Evolutionary conservation across 2,329 filamentous ascomycete genomes (phyloP), one percentile per base, ranked within the genome.

Genomic region (Fusarium scirpi): DNA sequence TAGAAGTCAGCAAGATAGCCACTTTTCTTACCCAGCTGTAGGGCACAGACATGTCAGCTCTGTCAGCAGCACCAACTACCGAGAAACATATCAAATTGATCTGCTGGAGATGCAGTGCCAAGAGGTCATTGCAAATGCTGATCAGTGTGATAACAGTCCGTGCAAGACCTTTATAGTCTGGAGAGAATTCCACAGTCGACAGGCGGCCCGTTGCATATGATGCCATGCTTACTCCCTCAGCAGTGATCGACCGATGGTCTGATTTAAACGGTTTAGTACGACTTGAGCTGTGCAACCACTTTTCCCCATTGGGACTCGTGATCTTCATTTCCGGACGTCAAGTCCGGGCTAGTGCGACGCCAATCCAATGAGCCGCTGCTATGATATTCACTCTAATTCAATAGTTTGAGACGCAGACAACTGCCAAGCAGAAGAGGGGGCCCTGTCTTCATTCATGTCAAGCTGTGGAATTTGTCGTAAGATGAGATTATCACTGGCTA

Each of bases 281-380:
- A 67, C 40, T 7, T 18, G 25, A 55, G 40, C n/a, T 18, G 29
- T 41, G 44, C 20, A 34, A 43, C 49, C 44, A 27, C 55, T 24
- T 62, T 67, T 62, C 55, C 58, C 2, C 8, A 29, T 62, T 43
- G 11, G 62, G 48, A 11, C 24, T 20, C 15, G 32, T 62, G 44
- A 66, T 62, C 48, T 34, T 40, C 63, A 67, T 62, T 62, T 20
- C 56, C 62, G 62, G 48, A 38, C 27, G 25, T 62, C 30, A 66
- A 34, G 30, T 46, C 63, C 63, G 62, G 34, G 16, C 30, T 46
- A 62, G 55, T 22, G 22, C 13, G 16, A 18, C 20, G 25, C 6
- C 25, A 9, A 32, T 27, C 62, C 62, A 62, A 66, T 62, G 16
- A 27, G 49, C 22, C 18, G 40, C 15, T 34, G 8, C 16, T 10